Evolutionary conservation across 2,329 filamentous ascomycete species (phyloP), one percentile per base, ranked within the genome.

Genomic region (Ascochyta koolunga): DNA sequence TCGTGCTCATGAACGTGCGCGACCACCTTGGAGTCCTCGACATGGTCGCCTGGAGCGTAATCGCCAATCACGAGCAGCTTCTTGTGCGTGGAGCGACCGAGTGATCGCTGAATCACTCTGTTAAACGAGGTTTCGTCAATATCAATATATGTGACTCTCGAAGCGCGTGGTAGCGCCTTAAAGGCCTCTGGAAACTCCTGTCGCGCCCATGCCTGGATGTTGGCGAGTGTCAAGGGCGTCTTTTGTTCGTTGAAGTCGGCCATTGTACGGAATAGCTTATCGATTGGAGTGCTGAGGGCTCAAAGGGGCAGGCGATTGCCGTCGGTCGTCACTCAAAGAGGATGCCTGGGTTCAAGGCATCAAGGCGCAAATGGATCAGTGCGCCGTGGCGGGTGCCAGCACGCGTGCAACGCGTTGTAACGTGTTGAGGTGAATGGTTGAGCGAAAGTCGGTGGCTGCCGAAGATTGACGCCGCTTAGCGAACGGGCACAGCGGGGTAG

Each of bases 1-100:
- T 65, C 62, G 46, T 69, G 61, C 22, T 60, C 52, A 56, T 69
- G 66, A 36, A 69, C 62, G 41, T 69, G 66, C 10, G 66, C 66
- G 11, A 61, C 62, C 22, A 69, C 66, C 22, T 64, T 59, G 38
- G 60, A 61, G 9, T 66, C 64, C 25, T 64, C 61, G 48, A 60
- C 56, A 4, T 61, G 61, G 25, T 64, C 50, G 24, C 66, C 66
- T 41, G 66, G 66, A 13, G 65, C 62, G 54, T 69, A 69, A n/a
- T 60, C 64, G 39, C 66, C 66, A 33, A 69, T 66, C 36, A 67
- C 60, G 35, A 69, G 66, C 16, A 69, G 51, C 37, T 67, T 65
- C 33, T 68, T 68, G 58, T 69, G 66, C 11, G 61, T 50, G 18
- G 66, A 68, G 46, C 66, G 66, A 22, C 62, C 62, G 19, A 69